Evolutionary conservation across 495 filamentous ascomycete species (phyloP).

Genomic region (Echria macrotheca): DNA sequence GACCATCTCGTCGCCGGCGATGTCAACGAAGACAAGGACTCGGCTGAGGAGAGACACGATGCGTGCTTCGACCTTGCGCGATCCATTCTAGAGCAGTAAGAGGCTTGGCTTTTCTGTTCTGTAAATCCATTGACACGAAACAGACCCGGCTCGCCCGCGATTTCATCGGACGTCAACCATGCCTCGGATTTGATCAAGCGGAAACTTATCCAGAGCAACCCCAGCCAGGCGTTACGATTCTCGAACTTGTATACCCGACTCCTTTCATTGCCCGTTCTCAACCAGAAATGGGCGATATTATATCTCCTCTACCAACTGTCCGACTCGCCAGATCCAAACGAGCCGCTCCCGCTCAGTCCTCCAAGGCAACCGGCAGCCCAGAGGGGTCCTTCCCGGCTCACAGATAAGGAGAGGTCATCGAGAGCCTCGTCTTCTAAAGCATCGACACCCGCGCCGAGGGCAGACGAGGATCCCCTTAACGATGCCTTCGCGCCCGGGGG

Average conservation of each 20-base stretch:
- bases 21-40: slow-evolving; percentile 44
- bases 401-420: slow-evolving; percentile 20
- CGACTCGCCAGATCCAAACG: slow-evolving; percentile 49
- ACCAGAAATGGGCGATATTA: slow-evolving; percentile 94
- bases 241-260: slow-evolving; percentile 83
- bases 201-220: slow-evolving; percentile 69
- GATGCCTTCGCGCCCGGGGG: slow-evolving; percentile 54
- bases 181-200: slow-evolving; percentile 87
- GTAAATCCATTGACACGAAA: background rate
- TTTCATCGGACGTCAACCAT: slow-evolving; percentile 71
- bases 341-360: slow-evolving; percentile 32
- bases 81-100: slow-evolving; percentile 46
- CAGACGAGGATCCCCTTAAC: slow-evolving; percentile 39
- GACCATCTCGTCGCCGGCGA: slow-evolving; percentile 46
- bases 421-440: slow-evolving; percentile 22
- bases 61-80: slow-evolving; percentile 47
- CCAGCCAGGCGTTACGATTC: slow-evolving; percentile 82
- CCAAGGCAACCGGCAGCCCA: slow-evolving; percentile 21
- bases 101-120: background rate
- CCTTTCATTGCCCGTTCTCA: slow-evolving; percentile 80
- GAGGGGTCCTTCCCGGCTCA: slow-evolving; percentile 11
- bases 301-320: slow-evolving; percentile 82
- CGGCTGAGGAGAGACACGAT: slow-evolving; percentile 46
- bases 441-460: slow-evolving; percentile 19
- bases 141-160: slow-evolving; percentile 28